Evolutionary conservation across 2,329 filamentous ascomycete genomes (phyloP).

Genomic region (Verticillium tricorpus): DNA sequence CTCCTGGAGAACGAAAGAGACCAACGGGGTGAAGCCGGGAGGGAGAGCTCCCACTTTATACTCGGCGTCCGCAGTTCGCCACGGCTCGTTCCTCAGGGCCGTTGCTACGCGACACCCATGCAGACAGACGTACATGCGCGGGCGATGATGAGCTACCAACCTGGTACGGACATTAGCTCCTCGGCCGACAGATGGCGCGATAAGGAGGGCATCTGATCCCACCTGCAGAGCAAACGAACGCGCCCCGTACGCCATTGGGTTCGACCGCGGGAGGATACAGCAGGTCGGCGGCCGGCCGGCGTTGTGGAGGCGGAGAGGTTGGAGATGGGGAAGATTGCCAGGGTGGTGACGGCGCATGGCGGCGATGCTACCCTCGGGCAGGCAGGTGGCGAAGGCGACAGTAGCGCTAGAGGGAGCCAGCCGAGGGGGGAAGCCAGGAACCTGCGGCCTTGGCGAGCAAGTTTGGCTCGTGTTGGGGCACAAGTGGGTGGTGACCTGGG

Average conservation of each 20-base stretch:
- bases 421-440: background rate
- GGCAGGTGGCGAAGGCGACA: background rate
- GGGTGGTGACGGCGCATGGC: background rate
- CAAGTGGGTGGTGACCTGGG: background rate
- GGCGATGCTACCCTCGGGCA: background rate
- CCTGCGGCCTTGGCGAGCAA: constrained; percentile 1
- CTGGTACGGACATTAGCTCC: background rate
- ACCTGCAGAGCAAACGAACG: background rate
- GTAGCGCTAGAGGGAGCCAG: background rate
- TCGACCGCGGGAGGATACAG: background rate
- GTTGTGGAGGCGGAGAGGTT: background rate
- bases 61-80: background rate
- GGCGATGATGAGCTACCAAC: background rate
- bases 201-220: constrained; percentile 2
- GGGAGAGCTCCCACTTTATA: background rate
- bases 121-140: background rate
- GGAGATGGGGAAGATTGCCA: background rate
- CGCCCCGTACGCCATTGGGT: too few species aligned
- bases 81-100: background rate
- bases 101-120: background rate
- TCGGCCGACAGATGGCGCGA: constrained; percentile 1
- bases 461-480: background rate
- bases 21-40: background rate
- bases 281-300: background rate
- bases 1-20: background rate